Conservation (phyloP, 2,329 filamentous ascomycete genomes). For the Diaporthe sp. region DNA sequence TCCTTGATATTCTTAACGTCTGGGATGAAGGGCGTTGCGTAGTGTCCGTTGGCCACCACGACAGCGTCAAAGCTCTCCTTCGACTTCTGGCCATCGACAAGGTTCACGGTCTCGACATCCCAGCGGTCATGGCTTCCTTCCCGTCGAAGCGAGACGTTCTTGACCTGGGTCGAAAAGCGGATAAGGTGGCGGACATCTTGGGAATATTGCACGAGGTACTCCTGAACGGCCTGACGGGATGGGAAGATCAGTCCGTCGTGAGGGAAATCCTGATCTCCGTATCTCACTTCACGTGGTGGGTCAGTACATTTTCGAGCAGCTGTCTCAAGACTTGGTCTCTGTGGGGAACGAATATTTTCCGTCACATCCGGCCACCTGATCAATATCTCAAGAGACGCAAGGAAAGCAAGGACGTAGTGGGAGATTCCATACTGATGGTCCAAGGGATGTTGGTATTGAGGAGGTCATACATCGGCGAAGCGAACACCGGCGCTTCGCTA, state of each 20-base stretch:
- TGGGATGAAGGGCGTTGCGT: slow-evolving; percentile 77
- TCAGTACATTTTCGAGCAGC: slow-evolving; percentile 15
- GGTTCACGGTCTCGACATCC: slow-evolving; percentile 54
- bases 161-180: slow-evolving; percentile 78
- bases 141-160: slow-evolving; percentile 64
- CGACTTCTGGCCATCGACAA: slow-evolving; percentile 17
- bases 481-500: slow-evolving; percentile 69
- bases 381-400: neutral
- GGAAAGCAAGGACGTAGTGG: neutral
- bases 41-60: slow-evolving; percentile 83
- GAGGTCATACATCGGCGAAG: slow-evolving; percentile 86
- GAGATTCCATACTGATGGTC: slow-evolving; percentile 65
- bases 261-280: slow-evolving; percentile 78
- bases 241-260: slow-evolving; percentile 80
- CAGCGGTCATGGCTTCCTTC: slow-evolving; percentile 64
- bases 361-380: no score
- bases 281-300: slow-evolving; percentile 68
- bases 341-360: neutral
- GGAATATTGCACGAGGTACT: slow-evolving; percentile 82
- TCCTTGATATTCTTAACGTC: slow-evolving; percentile 69
- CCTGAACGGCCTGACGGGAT: slow-evolving; percentile 75
- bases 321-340: neutral
- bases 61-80: slow-evolving; percentile 78
- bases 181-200: slow-evolving; percentile 77
- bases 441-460: slow-evolving; percentile 91